These are phyloP conservation scores for Setomelanomma holmii DNA, from an alignment of 2,329 filamentous ascomycete genomes.

Conservation along the genomic window DNA sequence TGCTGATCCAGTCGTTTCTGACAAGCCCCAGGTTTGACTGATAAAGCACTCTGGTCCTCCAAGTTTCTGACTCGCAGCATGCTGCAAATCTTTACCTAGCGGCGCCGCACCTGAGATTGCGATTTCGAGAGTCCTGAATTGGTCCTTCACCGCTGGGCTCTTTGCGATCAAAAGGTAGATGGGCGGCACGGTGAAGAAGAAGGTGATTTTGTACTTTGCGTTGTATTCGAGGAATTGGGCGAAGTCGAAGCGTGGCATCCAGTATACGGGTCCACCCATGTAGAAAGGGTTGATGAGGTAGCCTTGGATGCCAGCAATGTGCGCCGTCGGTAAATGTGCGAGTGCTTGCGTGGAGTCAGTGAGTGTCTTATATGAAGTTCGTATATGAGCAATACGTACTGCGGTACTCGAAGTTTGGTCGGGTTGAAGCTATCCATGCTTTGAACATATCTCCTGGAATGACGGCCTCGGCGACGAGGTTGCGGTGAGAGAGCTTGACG, in stretches of 20 bases:
- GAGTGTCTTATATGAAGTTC: not conserved
- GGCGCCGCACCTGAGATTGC: slow-evolving; percentile 65
- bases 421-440: slow-evolving; percentile 27
- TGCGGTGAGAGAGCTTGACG: slow-evolving; percentile 54
- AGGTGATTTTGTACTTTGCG: slow-evolving; percentile 59
- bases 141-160: slow-evolving; percentile 61
- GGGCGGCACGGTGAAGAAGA: slow-evolving; percentile 67
- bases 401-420: slow-evolving; percentile 41
- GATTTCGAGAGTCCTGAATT: slow-evolving; percentile 59
- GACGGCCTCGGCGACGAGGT: slow-evolving; percentile 51
- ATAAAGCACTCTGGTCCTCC: slow-evolving; percentile 54
- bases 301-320: slow-evolving; percentile 58
- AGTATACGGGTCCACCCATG: slow-evolving; percentile 58
- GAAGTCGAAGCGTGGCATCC: slow-evolving; percentile 69
- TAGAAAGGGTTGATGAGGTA: slow-evolving; percentile 56
- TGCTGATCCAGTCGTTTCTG: slow-evolving; percentile 60
- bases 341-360: no score
- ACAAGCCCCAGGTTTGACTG: slow-evolving; percentile 65
- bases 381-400: not conserved
- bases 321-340: slow-evolving; percentile 56
- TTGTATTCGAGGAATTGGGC: slow-evolving; percentile 62
- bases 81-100: slow-evolving; percentile 62
- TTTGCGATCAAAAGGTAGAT: slow-evolving; percentile 68
- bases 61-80: slow-evolving; percentile 59
- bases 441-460: slow-evolving; percentile 43